Conservation (phyloP, 331 rosid species). For the Erythrophleum ivorense region DNA sequence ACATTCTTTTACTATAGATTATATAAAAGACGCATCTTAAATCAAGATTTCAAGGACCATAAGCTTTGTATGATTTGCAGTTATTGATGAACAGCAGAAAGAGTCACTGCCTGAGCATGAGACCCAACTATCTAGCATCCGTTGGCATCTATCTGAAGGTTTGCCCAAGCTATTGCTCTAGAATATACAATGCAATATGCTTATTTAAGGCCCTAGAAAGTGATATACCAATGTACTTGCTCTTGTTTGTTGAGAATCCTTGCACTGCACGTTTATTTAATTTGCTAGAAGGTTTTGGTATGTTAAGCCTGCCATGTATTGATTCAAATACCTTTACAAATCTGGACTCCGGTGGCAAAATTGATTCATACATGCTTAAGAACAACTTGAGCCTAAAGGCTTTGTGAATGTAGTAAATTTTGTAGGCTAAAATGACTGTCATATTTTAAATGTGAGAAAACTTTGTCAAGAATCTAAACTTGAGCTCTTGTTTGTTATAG, state of each 20-base stretch:
- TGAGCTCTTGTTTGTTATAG: constrained; percentile 22
- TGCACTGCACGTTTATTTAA: not conserved
- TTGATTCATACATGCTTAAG: constrained; percentile 13
- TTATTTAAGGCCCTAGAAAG: not conserved
- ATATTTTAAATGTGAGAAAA: not conserved
- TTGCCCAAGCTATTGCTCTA: constrained; percentile 34
- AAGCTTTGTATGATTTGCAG: constrained; percentile 56
- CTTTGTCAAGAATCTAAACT: not conserved
- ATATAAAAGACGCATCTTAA: constrained; percentile 20
- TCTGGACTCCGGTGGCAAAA: not conserved
- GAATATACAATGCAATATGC: not conserved
- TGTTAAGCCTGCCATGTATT: constrained; percentile 1
- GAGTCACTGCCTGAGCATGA: constrained; percentile 88
- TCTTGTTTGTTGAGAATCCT: not conserved
- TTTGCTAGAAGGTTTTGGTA: constrained; percentile 16
- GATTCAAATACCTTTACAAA: constrained; percentile 4
- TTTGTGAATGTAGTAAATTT: not conserved
- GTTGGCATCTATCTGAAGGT: constrained; percentile 97
- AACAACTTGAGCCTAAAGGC: not conserved
- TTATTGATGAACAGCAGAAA: constrained; percentile 82
- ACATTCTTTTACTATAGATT: not conserved
- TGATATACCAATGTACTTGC: not conserved
- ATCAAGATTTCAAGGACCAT: constrained; percentile 30
- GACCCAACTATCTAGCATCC: constrained; percentile 79
- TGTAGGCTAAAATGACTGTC: not conserved